Evolutionary conservation across 1,284 basidiomycete species (phyloP).

Genomic region (Leccinum huronense): DNA sequence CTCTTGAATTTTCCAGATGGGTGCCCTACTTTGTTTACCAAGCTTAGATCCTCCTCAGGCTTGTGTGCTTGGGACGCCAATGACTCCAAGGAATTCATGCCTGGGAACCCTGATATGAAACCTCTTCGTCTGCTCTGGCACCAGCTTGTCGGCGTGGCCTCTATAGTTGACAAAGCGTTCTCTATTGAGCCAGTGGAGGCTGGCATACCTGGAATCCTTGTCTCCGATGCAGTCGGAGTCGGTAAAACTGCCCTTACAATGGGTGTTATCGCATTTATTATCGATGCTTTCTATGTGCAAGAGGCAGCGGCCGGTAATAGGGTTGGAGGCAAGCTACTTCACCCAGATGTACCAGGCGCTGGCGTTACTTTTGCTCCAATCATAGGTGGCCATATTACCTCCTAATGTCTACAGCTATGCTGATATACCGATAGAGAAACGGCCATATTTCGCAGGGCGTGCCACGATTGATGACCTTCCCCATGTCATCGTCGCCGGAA

Average conservation of each 20-base stretch:
- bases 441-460: conserved; percentile 4
- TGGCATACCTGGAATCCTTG: neutral
- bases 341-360: neutral
- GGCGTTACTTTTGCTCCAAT: conserved; percentile 7
- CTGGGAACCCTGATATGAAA: conserved; percentile 11
- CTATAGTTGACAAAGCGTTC: conserved; percentile 7
- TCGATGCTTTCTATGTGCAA: conserved; percentile 10
- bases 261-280: conserved; percentile 11
- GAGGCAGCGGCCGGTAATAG: conserved; percentile 1
- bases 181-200: neutral
- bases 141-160: conserved; percentile 11
- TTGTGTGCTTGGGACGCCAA: conserved; percentile 9
- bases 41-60: conserved; percentile 5
- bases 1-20: conserved; percentile 7
- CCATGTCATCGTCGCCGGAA: conserved; percentile 11
- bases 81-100: conserved; percentile 3
- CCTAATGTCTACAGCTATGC: neutral
- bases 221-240: conserved; percentile 11
- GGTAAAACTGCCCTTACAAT: conserved; percentile 14
- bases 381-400: conserved; percentile 1
- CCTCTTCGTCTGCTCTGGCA: conserved; percentile 14
- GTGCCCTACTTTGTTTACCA: conserved; percentile 6
- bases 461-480: conserved; percentile 2
- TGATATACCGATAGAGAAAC: conserved; percentile 3
- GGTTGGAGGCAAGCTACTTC: conserved; percentile 3